Percentiles rank a stretch among this genome's conserved stretches.
Evolutionary conservation across 129 eudicot genomes (phyloP).

Genomic region (Cynara cardunculus): DNA sequence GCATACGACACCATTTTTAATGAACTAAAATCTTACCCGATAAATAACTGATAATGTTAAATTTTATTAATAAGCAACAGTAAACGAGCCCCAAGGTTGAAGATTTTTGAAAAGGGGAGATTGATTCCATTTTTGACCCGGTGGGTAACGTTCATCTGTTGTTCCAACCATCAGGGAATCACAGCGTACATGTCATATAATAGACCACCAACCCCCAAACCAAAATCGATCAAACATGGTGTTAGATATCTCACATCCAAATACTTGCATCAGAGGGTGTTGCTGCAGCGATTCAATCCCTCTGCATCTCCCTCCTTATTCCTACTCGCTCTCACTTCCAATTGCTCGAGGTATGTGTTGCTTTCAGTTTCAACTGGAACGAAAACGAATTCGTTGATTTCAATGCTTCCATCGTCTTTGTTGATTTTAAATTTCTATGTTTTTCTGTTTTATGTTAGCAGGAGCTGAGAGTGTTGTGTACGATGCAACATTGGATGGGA

Average conservation of each 20-base stretch:
- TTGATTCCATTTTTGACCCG: no score
- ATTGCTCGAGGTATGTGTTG: conserved; percentile 65
- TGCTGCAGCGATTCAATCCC: conserved; percentile 82
- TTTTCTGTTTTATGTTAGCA: conserved; percentile 14
- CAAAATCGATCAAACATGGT: conserved; percentile 29
- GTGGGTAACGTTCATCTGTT: no score
- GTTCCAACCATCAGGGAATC: no score
- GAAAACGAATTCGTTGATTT: no score
- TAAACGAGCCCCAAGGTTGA: no score
- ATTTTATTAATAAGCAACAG: no score
- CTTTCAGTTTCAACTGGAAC: background rate
- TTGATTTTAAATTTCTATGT: background rate
- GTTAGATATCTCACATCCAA: conserved; percentile 56
- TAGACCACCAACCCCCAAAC: background rate
- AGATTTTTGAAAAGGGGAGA: no score
- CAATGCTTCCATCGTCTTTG: no score
- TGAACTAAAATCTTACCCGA: no score
- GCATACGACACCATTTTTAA: no score
- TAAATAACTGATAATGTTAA: no score
- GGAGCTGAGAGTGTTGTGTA: conserved; percentile 94
- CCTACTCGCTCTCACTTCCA: conserved; percentile 58
- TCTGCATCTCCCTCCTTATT: conserved; percentile 77
- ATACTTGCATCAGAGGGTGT: conserved; percentile 82
- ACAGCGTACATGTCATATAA: background rate
- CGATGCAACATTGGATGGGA: conserved; percentile 69